Evolutionary conservation across 2,329 filamentous ascomycete species (phyloP).

Genomic region (Waltergamsia citrina): DNA sequence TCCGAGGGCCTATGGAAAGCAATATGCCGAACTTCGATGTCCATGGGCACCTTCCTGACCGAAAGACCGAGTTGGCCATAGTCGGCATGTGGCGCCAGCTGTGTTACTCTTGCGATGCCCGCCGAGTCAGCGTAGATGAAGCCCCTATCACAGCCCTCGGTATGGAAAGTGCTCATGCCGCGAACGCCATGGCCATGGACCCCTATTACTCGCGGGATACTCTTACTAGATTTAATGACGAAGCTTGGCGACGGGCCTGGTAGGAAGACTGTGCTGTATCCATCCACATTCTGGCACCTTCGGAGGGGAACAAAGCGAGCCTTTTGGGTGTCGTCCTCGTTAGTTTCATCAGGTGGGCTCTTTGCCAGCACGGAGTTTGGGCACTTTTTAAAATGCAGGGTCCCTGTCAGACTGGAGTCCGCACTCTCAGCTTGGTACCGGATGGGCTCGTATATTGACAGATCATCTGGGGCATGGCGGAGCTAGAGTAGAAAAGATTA

Average conservation of each 20-base stretch:
- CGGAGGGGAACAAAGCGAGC: conserved; percentile 44
- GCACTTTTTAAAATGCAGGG: conserved; percentile 68
- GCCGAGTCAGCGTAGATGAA: conserved; percentile 74
- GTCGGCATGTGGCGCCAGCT: conserved; percentile 56
- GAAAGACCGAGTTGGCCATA: conserved; percentile 70
- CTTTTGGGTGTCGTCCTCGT: conserved; percentile 35
- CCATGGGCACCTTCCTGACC: conserved; percentile 60
- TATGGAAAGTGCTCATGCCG: conserved; percentile 69
- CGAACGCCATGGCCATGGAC: conserved; percentile 60
- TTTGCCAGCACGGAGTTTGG: conserved; percentile 57
- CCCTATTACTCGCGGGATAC: conserved; percentile 63
- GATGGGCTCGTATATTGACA: conserved; percentile 81
- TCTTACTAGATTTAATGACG: conserved; percentile 73
- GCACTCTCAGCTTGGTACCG: conserved; percentile 30
- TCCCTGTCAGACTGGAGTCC: conserved; percentile 34
- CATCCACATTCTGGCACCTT: conserved; percentile 55
- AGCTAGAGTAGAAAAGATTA: conserved; percentile 4
- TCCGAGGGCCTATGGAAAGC: conserved; percentile 68
- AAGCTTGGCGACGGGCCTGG: conserved; percentile 74
- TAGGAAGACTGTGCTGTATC: conserved; percentile 75
- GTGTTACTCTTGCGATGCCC: conserved; percentile 64
- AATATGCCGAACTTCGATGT: conserved; percentile 61
- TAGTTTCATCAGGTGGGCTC: conserved; percentile 32
- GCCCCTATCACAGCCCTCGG: conserved; percentile 65
- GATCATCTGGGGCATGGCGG: conserved; percentile 62